phyloP scores from a whole-genome alignment of 768 basidiomycete species.

The Russula brevipes region DNA sequence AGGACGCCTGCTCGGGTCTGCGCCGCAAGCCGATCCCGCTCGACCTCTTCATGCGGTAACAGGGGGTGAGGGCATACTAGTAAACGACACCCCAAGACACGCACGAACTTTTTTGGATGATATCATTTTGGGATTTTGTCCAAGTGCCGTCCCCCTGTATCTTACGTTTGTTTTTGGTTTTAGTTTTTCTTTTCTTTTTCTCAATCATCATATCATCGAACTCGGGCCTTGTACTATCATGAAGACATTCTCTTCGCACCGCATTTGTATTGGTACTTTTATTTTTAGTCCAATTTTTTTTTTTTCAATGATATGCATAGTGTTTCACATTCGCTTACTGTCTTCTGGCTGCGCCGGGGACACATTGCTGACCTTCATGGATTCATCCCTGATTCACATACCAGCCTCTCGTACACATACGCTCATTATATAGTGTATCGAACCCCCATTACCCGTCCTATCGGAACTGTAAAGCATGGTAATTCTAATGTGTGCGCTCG shows the following conservation, averaged over 20 bases:
- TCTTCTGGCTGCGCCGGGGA: background rate
- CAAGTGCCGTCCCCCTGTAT: too few relatives aligned
- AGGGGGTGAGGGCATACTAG: slow-evolving; percentile 15
- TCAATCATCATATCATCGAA: background rate
- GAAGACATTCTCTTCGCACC: background rate
- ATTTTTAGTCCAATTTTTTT: too few relatives aligned
- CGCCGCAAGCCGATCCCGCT: slow-evolving; percentile 62
- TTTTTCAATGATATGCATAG: too few relatives aligned
- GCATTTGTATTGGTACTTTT: too few relatives aligned
- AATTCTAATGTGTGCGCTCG: too few relatives aligned
- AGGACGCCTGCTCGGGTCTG: slow-evolving; percentile 29
- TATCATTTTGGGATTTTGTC: background rate
- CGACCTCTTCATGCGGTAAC: slow-evolving; percentile 46
- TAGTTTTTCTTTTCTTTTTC: background rate
- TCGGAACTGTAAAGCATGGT: too few relatives aligned
- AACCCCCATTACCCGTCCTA: background rate
- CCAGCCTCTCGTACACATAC: background rate
- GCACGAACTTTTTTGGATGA: background rate
- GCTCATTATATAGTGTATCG: background rate
- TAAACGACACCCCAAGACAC: background rate
- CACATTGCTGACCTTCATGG: too few relatives aligned
- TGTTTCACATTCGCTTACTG: background rate
- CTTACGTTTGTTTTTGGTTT: background rate
- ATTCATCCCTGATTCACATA: too few relatives aligned
- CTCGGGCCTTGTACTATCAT: background rate